These are phyloP conservation scores for Leishmania guyanensis DNA, from an alignment of 208 protist species.

Conservation along the genomic window DNA sequence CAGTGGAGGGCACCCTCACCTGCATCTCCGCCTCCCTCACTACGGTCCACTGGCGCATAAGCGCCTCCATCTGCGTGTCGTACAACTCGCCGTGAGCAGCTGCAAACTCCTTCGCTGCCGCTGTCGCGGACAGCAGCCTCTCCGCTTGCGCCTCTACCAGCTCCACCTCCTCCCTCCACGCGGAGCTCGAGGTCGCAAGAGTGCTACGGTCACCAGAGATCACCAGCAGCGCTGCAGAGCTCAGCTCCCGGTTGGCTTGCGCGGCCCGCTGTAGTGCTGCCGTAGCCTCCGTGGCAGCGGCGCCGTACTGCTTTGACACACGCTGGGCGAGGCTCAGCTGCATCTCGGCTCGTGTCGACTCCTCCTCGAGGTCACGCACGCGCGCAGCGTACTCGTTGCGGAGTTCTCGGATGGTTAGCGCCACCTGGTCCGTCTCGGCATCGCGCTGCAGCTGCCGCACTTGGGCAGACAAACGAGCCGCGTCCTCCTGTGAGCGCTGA, in stretches of 20 bases:
- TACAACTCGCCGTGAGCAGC: slow-evolving; percentile 21
- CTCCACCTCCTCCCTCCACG: slow-evolving; percentile 11
- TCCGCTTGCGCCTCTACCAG: slow-evolving; percentile 19
- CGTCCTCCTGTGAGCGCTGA: slow-evolving; percentile 20
- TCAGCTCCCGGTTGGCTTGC: slow-evolving; percentile 26
- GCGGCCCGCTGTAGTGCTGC: slow-evolving; percentile 29
- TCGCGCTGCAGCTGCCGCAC: slow-evolving; percentile 56
- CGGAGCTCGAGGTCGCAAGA: slow-evolving; percentile 2
- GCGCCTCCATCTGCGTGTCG: slow-evolving; percentile 17
- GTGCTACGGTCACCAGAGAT: neutral
- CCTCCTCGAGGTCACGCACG: slow-evolving; percentile 34
- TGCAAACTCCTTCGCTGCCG: slow-evolving; percentile 7
- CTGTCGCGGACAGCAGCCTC: slow-evolving; percentile 6
- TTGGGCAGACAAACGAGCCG: slow-evolving; percentile 24
- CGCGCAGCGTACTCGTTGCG: slow-evolving; percentile 57
- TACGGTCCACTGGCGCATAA: slow-evolving; percentile 26
- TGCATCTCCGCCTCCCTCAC: slow-evolving; percentile 1
- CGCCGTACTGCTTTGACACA: slow-evolving; percentile 20
- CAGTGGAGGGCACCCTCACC: neutral
- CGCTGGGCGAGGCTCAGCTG: slow-evolving; percentile 35
- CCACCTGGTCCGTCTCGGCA: slow-evolving; percentile 63
- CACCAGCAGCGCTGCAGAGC: neutral
- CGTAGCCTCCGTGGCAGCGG: slow-evolving; percentile 20
- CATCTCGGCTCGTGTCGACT: slow-evolving; percentile 36
- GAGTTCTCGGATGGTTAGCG: slow-evolving; percentile 49